Evolutionary conservation across 1,139 yeast species (phyloP), one percentile per base, ranked within the genome.

Genomic region (Hemisphaericaspora xylofermentans): DNA sequence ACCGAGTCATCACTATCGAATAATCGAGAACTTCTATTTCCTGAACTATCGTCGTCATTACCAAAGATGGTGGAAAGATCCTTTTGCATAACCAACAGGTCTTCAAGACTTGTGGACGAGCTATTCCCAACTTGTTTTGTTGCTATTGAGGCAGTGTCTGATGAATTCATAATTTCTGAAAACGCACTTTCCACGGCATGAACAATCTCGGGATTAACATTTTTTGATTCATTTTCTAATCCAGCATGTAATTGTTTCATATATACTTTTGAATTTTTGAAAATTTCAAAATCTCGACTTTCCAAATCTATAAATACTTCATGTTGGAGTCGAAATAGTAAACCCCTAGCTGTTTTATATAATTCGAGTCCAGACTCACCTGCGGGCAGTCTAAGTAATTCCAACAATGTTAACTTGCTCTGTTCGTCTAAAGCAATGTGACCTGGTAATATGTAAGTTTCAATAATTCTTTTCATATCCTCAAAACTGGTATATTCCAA

Each of bases 131-230:
- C 15, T 30, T 31, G 13, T 43, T 41, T 14, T 42, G 43, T 17
- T 22, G 45, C 37, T 4, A 41, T 45, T 16, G 42, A 35, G 26
- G 44, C 47, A 17, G 40, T 40, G 18, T 24, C 27, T 9, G 45
- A 40, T 18, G 49, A 54, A 32, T 43, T 58, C 73, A 83, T 79
- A 38, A 85, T 83, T 48, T 82, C 80, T 17, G 76, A 76, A 46
- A 85, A 72, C 1, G 88, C 93, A 53, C 79, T 81, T 54, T 84
- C 89, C 14, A 85, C 84, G 0, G 88, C 91, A 41, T 67, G 64
- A 2, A 80, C 57, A 0, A 78, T 82, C n/a, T 63, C 72, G 2
- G 71, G 69, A 40, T 73, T 69, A 4, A 64, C 66, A 25, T 42
- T 42, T 7, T 43, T 38, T 13, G n/a, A n/a, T n/a, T 36, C 43